Percentiles rank a stretch among this genome's conserved stretches.
Conservation (phyloP, 1,284 basidiomycete species). For the Tetrapyrgos nigripes region DNA sequence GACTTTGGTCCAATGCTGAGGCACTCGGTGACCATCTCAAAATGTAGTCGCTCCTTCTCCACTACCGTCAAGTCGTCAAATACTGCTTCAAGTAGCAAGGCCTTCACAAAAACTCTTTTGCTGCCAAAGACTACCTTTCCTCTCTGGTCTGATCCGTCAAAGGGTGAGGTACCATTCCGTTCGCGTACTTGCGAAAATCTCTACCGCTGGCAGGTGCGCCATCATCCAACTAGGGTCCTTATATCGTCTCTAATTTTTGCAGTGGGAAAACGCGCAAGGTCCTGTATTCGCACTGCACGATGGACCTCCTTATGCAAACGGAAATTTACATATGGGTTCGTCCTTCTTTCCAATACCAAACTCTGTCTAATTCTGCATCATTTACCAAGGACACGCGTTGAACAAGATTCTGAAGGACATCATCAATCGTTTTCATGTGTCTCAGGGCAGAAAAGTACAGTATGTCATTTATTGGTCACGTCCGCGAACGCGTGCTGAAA, state of each 20-base stretch:
- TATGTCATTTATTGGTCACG: conserved; percentile 45
- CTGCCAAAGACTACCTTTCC: conserved; percentile 89
- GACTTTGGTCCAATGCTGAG: not conserved
- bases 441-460: conserved; percentile 84
- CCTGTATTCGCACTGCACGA: conserved; percentile 90
- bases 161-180: conserved; percentile 67
- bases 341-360: conserved; percentile 7
- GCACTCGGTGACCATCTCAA: not conserved
- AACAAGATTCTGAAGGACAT: conserved; percentile 99
- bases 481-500: conserved; percentile 6
- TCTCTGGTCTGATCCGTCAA: conserved; percentile 73
- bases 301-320: conserved; percentile 98
- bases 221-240: conserved; percentile 22
- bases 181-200: conserved; percentile 76
- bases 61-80: not conserved
- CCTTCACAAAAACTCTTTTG: conserved; percentile 68
- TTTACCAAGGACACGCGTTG: conserved; percentile 85
- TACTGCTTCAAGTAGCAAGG: conserved; percentile 33
- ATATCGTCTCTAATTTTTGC: conserved; percentile 5
- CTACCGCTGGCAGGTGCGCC: conserved; percentile 86
- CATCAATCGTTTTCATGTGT: conserved; percentile 89
- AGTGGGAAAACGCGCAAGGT: conserved; percentile 72
- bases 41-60: not conserved
- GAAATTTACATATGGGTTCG: conserved; percentile 92
- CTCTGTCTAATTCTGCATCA: not conserved